These are phyloP conservation scores for Stereocaulon alpinum DNA, from an alignment of 495 filamentous ascomycete genomes.

Conservation along the genomic window DNA sequence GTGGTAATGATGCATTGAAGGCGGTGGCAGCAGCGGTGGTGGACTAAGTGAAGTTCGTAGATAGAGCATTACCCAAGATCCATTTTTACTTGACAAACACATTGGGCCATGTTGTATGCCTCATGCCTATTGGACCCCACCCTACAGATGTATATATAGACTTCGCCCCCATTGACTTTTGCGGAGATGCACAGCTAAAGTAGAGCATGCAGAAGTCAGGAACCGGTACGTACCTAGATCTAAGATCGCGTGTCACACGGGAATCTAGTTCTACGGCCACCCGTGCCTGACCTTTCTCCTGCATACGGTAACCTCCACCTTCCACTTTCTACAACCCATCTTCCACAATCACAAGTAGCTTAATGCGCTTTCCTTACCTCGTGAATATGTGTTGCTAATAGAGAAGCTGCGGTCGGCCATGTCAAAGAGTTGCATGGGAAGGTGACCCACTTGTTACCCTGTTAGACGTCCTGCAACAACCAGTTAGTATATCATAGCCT, in stretches of 20 bases:
- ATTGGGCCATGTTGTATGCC: background rate
- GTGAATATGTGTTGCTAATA: background rate
- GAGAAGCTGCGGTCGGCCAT: background rate
- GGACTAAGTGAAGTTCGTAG: background rate
- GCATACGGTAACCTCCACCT: background rate
- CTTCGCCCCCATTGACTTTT: background rate
- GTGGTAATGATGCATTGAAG: constrained; percentile 9
- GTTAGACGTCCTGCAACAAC: too few relatives aligned
- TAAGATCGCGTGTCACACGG: constrained; percentile 4
- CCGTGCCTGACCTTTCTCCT: background rate
- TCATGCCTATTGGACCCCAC: too few relatives aligned
- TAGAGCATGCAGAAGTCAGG: constrained; percentile 37
- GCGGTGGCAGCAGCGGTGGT: background rate
- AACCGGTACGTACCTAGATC: constrained; percentile 14
- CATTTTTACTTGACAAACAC: background rate
- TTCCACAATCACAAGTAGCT: background rate
- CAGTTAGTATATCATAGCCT: too few relatives aligned
- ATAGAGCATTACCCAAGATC: background rate
- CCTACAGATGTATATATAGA: too few relatives aligned
- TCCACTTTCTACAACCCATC: background rate
- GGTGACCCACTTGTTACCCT: too few relatives aligned
- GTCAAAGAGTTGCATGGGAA: too few relatives aligned
- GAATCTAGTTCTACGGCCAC: constrained; percentile 10
- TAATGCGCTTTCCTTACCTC: background rate
- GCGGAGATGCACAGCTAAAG: constrained; percentile 23